Percentiles rank a stretch among this genome's conserved stretches.
Conservation (phyloP, 345 rosid species). For the Excoecaria agallocha region DNA sequence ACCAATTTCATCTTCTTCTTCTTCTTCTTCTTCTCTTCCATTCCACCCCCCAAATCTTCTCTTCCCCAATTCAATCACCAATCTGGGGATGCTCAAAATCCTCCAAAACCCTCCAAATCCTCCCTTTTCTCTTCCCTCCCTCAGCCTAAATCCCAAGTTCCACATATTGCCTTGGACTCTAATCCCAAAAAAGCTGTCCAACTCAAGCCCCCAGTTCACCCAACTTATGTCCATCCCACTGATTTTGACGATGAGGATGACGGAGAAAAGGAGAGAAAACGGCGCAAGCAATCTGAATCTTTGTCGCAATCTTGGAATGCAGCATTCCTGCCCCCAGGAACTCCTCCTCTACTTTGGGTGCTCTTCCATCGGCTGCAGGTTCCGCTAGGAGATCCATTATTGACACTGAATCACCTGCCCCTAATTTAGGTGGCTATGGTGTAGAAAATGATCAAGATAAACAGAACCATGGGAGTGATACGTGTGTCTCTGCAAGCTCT, state of each 20-base stretch:
- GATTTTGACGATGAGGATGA: conserved; percentile 4
- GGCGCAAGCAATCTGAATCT: conserved; percentile 32
- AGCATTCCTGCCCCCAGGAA: conserved; percentile 73
- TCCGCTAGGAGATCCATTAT: conserved; percentile 68
- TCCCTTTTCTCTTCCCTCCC: conserved; percentile 51
- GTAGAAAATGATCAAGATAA: conserved; percentile 23
- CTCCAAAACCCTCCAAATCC: conserved; percentile 8
- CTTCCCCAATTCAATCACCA: conserved; percentile 44
- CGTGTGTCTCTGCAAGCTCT: not conserved
- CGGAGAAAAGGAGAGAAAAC: conserved; percentile 43
- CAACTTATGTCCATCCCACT: conserved; percentile 17
- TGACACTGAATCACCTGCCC: conserved; percentile 42
- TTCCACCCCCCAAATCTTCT: conserved; percentile 29
- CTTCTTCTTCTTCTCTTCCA: conserved; percentile 10
- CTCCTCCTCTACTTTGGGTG: conserved; percentile 65
- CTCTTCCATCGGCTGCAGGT: conserved; percentile 42
- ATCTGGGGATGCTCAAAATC: not conserved
- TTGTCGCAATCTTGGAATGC: conserved; percentile 39
- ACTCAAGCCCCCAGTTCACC: conserved; percentile 56
- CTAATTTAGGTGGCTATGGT: conserved; percentile 15
- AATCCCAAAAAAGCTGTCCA: conserved; percentile 61
- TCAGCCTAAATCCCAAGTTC: conserved; percentile 39
- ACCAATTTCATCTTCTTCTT: not conserved
- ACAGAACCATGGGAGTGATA: conserved; percentile 1
- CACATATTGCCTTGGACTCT: conserved; percentile 6